These are phyloP conservation scores for Schoenoplectus tabernaemontani DNA, from an alignment of 202 grass and related monocot species.

Conservation along the genomic window DNA sequence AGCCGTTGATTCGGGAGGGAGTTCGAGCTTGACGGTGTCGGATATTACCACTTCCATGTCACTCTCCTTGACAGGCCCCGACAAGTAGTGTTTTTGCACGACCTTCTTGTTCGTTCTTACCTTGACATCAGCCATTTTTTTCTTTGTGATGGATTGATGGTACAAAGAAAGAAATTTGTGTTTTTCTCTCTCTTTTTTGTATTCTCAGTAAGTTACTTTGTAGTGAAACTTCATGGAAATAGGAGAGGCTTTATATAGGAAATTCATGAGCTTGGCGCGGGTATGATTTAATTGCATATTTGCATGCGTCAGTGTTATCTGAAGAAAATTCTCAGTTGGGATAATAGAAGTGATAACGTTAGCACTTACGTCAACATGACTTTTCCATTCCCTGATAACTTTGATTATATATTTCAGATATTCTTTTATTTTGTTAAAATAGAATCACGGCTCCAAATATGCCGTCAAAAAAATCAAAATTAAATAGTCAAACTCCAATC, in stretches of 20 bases:
- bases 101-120: conserved; percentile 29
- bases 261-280: neutral
- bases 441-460: no score
- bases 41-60: conserved; percentile 36
- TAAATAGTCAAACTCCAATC: no score
- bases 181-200: neutral
- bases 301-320: neutral
- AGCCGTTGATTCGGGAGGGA: conserved; percentile 30
- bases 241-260: neutral
- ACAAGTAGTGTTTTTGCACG: conserved; percentile 31
- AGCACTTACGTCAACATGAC: neutral
- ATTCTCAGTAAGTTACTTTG: neutral
- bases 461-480: no score
- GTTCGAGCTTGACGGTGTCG: conserved; percentile 8
- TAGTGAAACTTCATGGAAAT: neutral
- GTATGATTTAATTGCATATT: neutral
- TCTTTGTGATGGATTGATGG: neutral
- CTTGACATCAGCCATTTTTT: neutral
- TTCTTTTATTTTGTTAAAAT: no score
- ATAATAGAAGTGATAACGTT: no score
- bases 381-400: no score
- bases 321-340: neutral
- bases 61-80: neutral
- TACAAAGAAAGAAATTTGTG: neutral
- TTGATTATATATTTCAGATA: no score